Conservation (phyloP, 768 basidiomycete genomes). For the Trametes cingulata region DNA sequence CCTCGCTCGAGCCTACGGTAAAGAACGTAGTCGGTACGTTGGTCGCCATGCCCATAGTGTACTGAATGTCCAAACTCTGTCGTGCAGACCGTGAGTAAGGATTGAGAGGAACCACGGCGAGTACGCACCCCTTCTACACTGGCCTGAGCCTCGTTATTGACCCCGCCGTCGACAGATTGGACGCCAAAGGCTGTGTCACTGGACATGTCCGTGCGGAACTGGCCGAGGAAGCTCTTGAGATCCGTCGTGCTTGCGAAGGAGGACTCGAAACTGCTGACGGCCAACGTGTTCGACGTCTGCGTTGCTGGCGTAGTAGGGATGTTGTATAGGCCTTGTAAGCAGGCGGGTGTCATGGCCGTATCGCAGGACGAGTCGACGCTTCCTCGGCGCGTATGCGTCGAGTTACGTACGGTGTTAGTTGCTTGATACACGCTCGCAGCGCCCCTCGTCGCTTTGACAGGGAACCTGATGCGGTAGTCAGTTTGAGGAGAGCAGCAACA, state of each 20-base stretch:
- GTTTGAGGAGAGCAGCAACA: too few relatives aligned
- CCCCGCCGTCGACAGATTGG: constrained; percentile 9
- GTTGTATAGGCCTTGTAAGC: constrained; percentile 36
- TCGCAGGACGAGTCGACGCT: constrained; percentile 25
- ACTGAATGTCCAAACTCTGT: constrained; percentile 23
- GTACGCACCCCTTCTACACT: constrained; percentile 15
- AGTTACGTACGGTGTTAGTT: neutral
- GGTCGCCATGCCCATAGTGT: constrained; percentile 22
- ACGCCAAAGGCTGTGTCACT: constrained; percentile 9
- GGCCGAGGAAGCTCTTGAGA: constrained; percentile 15
- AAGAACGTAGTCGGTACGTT: constrained; percentile 21
- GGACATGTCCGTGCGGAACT: constrained; percentile 20
- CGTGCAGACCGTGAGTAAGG: too few relatives aligned
- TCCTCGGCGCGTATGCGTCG: constrained; percentile 5
- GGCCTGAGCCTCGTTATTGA: constrained; percentile 11
- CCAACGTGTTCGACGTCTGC: constrained; percentile 5
- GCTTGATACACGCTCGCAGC: constrained; percentile 23
- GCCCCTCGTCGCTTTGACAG: constrained; percentile 3
- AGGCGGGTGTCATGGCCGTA: constrained; percentile 28
- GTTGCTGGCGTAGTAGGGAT: constrained; percentile 25
- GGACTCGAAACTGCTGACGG: constrained; percentile 13
- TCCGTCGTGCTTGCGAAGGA: constrained; percentile 13
- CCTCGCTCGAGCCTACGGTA: constrained; percentile 13
- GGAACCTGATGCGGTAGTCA: constrained; percentile 37
- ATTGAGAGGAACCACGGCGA: too few relatives aligned